Conservation (phyloP, 2,329 filamentous ascomycete genomes). For the Aureobasidium pullulans region DNA sequence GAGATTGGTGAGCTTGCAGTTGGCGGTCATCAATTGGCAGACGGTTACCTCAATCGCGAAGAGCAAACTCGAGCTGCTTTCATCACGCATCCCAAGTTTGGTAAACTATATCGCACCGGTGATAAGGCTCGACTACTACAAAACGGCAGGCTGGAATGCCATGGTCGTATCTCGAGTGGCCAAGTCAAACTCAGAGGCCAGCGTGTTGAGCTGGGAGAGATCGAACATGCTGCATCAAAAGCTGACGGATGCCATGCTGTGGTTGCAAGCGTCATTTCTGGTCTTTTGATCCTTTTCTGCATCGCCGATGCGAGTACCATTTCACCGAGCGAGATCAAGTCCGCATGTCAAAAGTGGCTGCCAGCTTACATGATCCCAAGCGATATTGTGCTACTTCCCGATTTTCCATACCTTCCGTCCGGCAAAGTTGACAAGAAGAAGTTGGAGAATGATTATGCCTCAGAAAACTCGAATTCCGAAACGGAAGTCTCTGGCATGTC, state of each 20-base stretch:
- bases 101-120: slow-evolving; percentile 72
- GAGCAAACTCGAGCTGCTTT: slow-evolving; percentile 69
- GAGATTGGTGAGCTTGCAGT: slow-evolving; percentile 73
- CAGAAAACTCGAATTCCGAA: slow-evolving; percentile 39
- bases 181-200: slow-evolving; percentile 86
- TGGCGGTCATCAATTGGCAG: slow-evolving; percentile 71
- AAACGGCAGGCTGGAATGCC: slow-evolving; percentile 69
- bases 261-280: slow-evolving; percentile 59
- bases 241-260: slow-evolving; percentile 54
- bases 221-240: slow-evolving; percentile 56
- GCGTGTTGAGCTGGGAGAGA: slow-evolving; percentile 66
- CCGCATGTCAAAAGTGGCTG: slow-evolving; percentile 65
- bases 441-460: slow-evolving; percentile 41
- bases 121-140: slow-evolving; percentile 66
- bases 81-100: slow-evolving; percentile 55
- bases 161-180: slow-evolving; percentile 69
- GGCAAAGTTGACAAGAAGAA: slow-evolving; percentile 62
- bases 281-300: slow-evolving; percentile 68
- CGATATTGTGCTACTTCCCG: slow-evolving; percentile 56
- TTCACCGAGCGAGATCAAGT: slow-evolving; percentile 41
- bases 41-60: slow-evolving; percentile 72
- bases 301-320: slow-evolving; percentile 42
- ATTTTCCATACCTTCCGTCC: slow-evolving; percentile 69
- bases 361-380: slow-evolving; percentile 77
- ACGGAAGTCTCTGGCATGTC: neutral